Evolutionary conservation across 1,139 yeast genomes (phyloP).

Genomic region (Maudiozyma humilis): DNA sequence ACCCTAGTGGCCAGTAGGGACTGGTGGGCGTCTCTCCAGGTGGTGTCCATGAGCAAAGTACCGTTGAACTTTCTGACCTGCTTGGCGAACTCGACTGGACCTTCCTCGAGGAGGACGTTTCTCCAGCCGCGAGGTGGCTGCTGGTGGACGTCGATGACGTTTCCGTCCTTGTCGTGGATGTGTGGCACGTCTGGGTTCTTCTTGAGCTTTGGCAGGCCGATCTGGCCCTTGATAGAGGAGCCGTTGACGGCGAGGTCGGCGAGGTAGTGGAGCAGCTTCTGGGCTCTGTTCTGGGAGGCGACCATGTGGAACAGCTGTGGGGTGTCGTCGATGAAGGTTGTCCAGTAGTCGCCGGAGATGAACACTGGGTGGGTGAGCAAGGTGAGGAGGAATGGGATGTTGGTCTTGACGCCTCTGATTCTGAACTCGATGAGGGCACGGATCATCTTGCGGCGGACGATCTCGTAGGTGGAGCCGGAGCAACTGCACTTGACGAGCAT

Average conservation of each 20-base stretch:
- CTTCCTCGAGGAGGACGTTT: constrained; percentile 70
- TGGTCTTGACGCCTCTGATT: constrained; percentile 97
- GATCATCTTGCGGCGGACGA: constrained; percentile 94
- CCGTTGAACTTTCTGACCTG: constrained; percentile 81
- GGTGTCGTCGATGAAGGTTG: constrained; percentile 96
- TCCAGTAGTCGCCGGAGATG: constrained; percentile 87
- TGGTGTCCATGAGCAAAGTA: constrained; percentile 90
- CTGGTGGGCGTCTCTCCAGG: constrained; percentile 99
- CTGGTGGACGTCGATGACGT: constrained; percentile 50
- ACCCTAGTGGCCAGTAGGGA: constrained; percentile 96
- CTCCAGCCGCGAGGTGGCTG: constrained; percentile 83
- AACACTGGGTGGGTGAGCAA: constrained; percentile 87
- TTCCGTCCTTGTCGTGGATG: constrained; percentile 49
- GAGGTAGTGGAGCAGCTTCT: constrained; percentile 77
- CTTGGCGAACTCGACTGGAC: constrained; percentile 83
- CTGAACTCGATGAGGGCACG: constrained; percentile 94
- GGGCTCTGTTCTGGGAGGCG: constrained; percentile 92
- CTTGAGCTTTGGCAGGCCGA: constrained; percentile 77
- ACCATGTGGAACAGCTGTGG: constrained; percentile 94
- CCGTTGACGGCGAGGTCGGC: constrained; percentile 95
- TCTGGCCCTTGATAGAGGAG: constrained; percentile 88
- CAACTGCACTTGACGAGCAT: constrained; percentile 97
- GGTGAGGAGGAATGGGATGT: constrained; percentile 93
- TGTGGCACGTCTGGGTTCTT: constrained; percentile 70
- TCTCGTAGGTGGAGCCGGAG: constrained; percentile 93